phyloP scores from a whole-genome alignment of 164 flowering plant genomes.

The Santalum album region DNA sequence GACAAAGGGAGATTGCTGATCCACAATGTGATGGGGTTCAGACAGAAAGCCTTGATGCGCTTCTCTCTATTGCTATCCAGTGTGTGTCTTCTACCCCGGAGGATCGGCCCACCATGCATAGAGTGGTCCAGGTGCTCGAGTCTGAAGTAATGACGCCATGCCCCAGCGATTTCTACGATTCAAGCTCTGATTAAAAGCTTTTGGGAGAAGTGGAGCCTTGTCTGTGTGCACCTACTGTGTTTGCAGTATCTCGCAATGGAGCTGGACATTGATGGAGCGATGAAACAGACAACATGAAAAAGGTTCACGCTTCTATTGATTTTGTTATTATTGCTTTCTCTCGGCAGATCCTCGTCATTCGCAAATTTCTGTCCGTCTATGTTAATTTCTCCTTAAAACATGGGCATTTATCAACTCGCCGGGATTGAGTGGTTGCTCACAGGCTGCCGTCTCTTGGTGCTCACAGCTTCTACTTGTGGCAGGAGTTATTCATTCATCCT shows the following conservation, averaged over 20 bases:
- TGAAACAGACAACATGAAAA: conserved; percentile 8
- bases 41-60: conserved; percentile 66
- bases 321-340: conserved; percentile 15
- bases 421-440: conserved; percentile 1
- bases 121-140: conserved; percentile 81
- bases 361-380: background rate
- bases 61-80: conserved; percentile 66
- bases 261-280: conserved; percentile 8
- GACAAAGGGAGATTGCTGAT: conserved; percentile 75
- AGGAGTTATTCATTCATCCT: conserved; percentile 1
- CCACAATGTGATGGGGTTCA: conserved; percentile 76
- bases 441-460: background rate
- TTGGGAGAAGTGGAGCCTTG: conserved; percentile 5
- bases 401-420: background rate
- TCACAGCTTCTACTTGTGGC: conserved; percentile 4
- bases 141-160: conserved; percentile 94
- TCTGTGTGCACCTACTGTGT: conserved; percentile 3
- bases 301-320: background rate
- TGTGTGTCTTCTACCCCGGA: conserved; percentile 87
- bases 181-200: conserved; percentile 56
- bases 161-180: conserved; percentile 93
- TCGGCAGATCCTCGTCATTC: conserved; percentile 7
- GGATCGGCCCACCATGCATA: conserved; percentile 91
- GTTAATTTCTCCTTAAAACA: background rate
- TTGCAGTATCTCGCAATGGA: conserved; percentile 8